Conservation (phyloP, 1,284 basidiomycete genomes). For the Exobasidium rhododendri region DNA sequence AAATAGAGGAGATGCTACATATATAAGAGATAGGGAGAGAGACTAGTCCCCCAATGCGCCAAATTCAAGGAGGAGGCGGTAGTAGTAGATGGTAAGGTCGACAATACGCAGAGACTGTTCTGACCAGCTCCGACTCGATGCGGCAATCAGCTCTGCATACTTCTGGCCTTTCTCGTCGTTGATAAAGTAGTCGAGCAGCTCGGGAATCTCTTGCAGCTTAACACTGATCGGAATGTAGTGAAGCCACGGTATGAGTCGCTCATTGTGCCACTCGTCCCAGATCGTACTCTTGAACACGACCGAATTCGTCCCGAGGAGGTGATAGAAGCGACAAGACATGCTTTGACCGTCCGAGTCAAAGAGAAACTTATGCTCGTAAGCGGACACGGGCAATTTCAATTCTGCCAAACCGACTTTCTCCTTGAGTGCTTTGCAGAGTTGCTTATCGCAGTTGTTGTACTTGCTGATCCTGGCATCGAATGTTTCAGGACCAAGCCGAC, state of each 20-base stretch:
- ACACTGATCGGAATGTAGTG: constrained; percentile 1
- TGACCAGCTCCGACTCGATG: not conserved
- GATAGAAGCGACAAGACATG: not conserved
- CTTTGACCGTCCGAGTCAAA: not conserved
- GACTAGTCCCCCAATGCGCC: no score
- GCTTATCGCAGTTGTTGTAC: not conserved
- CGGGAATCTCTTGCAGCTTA: not conserved
- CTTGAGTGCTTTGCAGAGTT: not conserved
- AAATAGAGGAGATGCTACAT: no score
- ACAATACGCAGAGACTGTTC: not conserved
- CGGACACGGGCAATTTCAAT: not conserved
- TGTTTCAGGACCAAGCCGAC: no score
- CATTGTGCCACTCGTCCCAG: constrained; percentile 2
- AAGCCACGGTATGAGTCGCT: not conserved
- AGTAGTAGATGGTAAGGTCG: not conserved
- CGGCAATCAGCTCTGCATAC: not conserved
- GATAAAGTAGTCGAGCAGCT: not conserved
- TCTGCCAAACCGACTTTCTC: not conserved
- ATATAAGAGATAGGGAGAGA: no score
- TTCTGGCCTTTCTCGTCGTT: not conserved
- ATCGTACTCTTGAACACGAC: not conserved
- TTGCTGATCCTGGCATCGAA: not conserved
- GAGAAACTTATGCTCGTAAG: not conserved
- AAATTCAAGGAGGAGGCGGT: not conserved
- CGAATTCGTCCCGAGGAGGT: not conserved